Percentiles rank a stretch among this genome's conserved stretches.
Evolutionary conservation across 805 yeast genomes (phyloP).

Genomic region (Vanderwaltozyma tropicalis): DNA sequence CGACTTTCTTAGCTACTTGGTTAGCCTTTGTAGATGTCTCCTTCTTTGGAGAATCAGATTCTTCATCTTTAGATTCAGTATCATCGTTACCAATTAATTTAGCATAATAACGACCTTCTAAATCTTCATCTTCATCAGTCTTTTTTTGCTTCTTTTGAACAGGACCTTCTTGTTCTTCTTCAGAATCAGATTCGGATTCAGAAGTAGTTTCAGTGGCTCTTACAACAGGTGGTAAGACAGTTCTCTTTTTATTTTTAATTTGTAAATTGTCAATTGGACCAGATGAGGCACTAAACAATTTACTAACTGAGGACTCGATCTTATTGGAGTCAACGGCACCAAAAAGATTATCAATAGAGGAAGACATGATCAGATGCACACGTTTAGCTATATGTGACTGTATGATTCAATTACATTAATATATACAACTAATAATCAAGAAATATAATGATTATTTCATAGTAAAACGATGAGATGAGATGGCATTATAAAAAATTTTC

Average conservation of each 20-base stretch:
- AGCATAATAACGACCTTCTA: conserved; percentile 45
- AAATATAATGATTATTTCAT: not conserved
- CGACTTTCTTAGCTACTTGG: conserved; percentile 39
- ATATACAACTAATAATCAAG: too few species aligned
- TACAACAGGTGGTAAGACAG: conserved; percentile 10
- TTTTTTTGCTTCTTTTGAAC: conserved; percentile 1
- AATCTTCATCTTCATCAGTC: conserved; percentile 30
- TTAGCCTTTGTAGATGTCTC: conserved; percentile 18
- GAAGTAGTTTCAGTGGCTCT: not conserved
- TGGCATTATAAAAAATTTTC: conserved; percentile 4
- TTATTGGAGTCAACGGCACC: conserved; percentile 23
- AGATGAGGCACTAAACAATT: conserved; percentile 31
- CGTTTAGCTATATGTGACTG: too few species aligned
- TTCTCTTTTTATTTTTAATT: conserved; percentile 14
- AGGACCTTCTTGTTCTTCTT: conserved; percentile 14
- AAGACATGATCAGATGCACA: conserved; percentile 4
- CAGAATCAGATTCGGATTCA: not conserved
- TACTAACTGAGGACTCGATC: conserved; percentile 25
- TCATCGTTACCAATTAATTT: conserved; percentile 36
- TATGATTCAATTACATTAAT: too few species aligned
- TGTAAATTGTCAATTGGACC: conserved; percentile 36
- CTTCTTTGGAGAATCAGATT: conserved; percentile 14
- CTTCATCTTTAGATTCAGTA: conserved; percentile 9
- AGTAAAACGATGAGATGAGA: conserved; percentile 16
- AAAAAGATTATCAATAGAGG: conserved; percentile 28